Conservation (phyloP, 139 green algal species). For the Coelastrella sp. region DNA sequence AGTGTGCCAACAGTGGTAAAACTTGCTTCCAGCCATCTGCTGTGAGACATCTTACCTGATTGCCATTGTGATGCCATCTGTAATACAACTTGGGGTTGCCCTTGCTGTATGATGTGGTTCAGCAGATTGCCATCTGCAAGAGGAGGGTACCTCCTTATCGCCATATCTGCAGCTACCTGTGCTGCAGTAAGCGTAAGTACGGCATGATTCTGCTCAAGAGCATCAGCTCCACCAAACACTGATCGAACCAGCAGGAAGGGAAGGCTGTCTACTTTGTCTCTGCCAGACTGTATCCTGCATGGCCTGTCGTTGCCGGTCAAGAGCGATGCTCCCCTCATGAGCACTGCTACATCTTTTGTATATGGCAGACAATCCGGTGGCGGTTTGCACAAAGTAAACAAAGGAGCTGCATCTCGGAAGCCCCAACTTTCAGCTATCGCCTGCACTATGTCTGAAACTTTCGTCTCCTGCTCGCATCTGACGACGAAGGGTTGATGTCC, state of each 20-base stretch:
- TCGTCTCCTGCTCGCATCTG: slow-evolving; percentile 25
- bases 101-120: slow-evolving; percentile 19
- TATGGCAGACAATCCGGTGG: not conserved
- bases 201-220: slow-evolving; percentile 22
- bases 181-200: slow-evolving; percentile 20
- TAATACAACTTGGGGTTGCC: slow-evolving; percentile 25
- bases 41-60: slow-evolving; percentile 8
- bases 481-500: slow-evolving; percentile 24
- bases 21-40: not conserved
- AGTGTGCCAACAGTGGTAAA: not conserved
- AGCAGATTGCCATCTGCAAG: slow-evolving; percentile 12
- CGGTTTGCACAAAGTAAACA: slow-evolving; percentile 35
- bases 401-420: slow-evolving; percentile 16
- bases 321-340: slow-evolving; percentile 12
- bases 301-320: slow-evolving; percentile 6
- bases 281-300: not conserved
- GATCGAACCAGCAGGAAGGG: slow-evolving; percentile 18
- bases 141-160: not conserved
- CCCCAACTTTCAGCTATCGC: slow-evolving; percentile 36
- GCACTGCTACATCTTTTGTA: not conserved
- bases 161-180: slow-evolving; percentile 35
- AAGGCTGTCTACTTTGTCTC: not conserved
- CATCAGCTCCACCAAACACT: slow-evolving; percentile 4
- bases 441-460: slow-evolving; percentile 10
- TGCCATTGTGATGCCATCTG: slow-evolving; percentile 33